Conservation (phyloP, 2,329 filamentous ascomycete genomes). For the Gaeumannomyces sp. region DNA sequence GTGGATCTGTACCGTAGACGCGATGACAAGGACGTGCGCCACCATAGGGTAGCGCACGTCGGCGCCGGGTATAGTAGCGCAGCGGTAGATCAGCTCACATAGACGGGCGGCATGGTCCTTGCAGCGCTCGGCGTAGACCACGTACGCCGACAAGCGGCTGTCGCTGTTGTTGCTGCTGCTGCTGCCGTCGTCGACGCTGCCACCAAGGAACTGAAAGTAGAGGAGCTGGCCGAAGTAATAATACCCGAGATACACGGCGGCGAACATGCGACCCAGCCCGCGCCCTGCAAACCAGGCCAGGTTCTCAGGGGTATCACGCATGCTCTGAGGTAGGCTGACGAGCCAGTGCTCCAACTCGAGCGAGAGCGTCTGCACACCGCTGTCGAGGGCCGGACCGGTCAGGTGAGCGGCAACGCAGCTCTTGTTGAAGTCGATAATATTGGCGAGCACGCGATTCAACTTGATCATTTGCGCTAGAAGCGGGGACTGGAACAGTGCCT, state of each 20-base stretch:
- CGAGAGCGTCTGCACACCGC: conserved; percentile 25
- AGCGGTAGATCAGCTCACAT: conserved; percentile 33
- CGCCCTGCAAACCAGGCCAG: conserved; percentile 28
- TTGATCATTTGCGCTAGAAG: conserved; percentile 20
- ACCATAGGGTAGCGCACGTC: conserved; percentile 38
- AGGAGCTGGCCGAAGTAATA: conserved; percentile 41
- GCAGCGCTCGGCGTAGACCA: conserved; percentile 26
- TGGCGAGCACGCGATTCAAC: conserved; percentile 28
- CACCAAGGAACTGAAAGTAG: conserved; percentile 37
- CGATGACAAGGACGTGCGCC: conserved; percentile 39
- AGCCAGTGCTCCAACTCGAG: conserved; percentile 30
- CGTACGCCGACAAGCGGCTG: not conserved
- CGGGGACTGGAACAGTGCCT: conserved; percentile 6
- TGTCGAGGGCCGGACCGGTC: conserved; percentile 15
- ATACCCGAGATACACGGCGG: conserved; percentile 39
- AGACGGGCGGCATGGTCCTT: conserved; percentile 32
- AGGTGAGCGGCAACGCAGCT: conserved; percentile 19
- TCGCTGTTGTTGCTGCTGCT: conserved; percentile 23
- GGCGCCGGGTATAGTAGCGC: conserved; percentile 29
- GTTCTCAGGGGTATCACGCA: conserved; percentile 33
- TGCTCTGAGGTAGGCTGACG: conserved; percentile 25
- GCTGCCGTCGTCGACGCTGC: conserved; percentile 7
- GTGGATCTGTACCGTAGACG: conserved; percentile 40
- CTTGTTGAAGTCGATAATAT: conserved; percentile 32
- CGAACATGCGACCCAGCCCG: conserved; percentile 36